Conservation (phyloP, 495 filamentous ascomycete species). For the Acidiella bohemica region DNA sequence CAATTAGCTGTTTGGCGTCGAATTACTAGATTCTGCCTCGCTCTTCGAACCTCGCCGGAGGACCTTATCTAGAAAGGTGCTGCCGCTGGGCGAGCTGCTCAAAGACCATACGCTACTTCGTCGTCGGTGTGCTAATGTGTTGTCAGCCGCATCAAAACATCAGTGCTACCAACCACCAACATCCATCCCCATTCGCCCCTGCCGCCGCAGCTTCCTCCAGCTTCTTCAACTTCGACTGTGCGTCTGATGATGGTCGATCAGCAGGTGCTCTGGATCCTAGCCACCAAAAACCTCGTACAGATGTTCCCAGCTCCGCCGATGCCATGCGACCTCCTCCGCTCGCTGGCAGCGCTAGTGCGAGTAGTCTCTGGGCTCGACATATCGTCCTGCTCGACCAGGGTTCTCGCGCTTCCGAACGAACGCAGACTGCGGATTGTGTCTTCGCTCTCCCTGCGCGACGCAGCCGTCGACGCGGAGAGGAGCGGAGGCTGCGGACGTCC, state of each 20-base stretch:
- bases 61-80: conserved; percentile 10
- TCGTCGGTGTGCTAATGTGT: neutral
- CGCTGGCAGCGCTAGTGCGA: too few relatives aligned
- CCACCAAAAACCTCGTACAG: conserved; percentile 5
- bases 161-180: neutral
- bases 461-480: neutral
- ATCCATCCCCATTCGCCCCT: too few relatives aligned
- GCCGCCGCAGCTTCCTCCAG: neutral
- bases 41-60: conserved; percentile 8
- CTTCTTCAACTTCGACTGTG: neutral
- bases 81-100: neutral
- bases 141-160: neutral
- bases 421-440: neutral
- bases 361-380: neutral
- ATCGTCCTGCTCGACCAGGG: conserved; percentile 1
- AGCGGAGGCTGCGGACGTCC: neutral
- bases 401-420: conserved; percentile 3
- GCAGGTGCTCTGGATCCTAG: neutral
- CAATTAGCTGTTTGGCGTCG: neutral
- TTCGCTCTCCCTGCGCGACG: conserved; percentile 1
- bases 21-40: neutral
- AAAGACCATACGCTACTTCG: conserved; percentile 10
- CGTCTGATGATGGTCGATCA: conserved; percentile 5
- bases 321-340: conserved; percentile 11
- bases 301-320: conserved; percentile 17